Evolutionary conservation across 179 eudicot species (phyloP).

Genomic region (Beta macrorhiza): DNA sequence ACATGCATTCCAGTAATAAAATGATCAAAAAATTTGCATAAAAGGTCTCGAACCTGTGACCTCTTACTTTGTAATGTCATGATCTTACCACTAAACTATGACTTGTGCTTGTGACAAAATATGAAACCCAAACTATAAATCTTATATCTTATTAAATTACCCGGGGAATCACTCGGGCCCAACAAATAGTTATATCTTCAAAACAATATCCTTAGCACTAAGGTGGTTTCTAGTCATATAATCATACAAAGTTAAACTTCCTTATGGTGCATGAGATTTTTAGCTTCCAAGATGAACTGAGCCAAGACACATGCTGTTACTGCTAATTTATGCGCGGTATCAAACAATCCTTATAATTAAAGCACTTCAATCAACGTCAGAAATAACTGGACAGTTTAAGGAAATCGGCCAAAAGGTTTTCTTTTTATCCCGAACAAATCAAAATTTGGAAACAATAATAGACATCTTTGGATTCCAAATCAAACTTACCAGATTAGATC

Average conservation of each 20-base stretch:
- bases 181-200: not conserved
- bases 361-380: not conserved
- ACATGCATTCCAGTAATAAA: too few species aligned
- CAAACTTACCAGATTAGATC: constrained; percentile 77
- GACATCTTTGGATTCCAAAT: not conserved
- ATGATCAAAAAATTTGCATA: too few species aligned
- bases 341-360: not conserved
- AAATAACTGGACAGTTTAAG: not conserved
- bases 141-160: too few species aligned
- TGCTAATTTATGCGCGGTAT: not conserved
- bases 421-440: not conserved
- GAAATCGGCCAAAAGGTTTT: not conserved
- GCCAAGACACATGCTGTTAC: not conserved
- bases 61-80: too few species aligned
- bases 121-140: too few species aligned
- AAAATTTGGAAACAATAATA: not conserved
- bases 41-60: too few species aligned
- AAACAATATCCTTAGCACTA: not conserved
- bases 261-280: not conserved
- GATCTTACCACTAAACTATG: too few species aligned
- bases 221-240: not conserved
- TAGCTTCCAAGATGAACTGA: not conserved
- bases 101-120: too few species aligned
- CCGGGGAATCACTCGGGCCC: too few species aligned
- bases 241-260: not conserved